These are phyloP conservation scores for Usnea hakonensis DNA, from an alignment of 495 filamentous ascomycete species.

Conservation along the genomic window DNA sequence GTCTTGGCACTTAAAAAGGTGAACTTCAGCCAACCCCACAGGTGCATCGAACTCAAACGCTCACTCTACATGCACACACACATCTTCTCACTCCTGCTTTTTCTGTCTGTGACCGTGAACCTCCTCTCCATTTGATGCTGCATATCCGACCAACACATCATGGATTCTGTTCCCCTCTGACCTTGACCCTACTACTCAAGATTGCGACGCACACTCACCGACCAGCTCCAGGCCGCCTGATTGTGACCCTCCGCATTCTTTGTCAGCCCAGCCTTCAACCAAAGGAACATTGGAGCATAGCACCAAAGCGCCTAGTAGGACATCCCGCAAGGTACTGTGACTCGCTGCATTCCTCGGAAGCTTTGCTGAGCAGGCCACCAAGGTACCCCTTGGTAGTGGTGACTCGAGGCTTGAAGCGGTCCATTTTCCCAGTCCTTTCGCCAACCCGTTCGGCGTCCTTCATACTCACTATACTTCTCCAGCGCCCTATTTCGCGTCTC, in stretches of 20 bases:
- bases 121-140: not conserved
- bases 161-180: not conserved
- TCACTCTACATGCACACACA: not conserved
- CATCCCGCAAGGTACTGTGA: slow-evolving; percentile 7
- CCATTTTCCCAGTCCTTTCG: not conserved
- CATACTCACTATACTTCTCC: not conserved
- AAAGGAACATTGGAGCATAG: not conserved
- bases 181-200: too few relatives aligned
- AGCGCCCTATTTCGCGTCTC: not conserved
- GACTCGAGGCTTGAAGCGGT: slow-evolving; percentile 1
- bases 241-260: not conserved
- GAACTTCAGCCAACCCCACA: slow-evolving; percentile 2
- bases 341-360: slow-evolving; percentile 9
- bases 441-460: not conserved
- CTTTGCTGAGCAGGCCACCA: slow-evolving; percentile 3
- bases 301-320: not conserved
- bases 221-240: not conserved
- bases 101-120: not conserved
- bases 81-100: not conserved
- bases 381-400: slow-evolving; percentile 1
- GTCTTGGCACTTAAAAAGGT: not conserved
- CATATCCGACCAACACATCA: not conserved
- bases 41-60: not conserved
- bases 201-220: slow-evolving; percentile 7
- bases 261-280: not conserved